phyloP scores from a whole-genome alignment of 2,329 filamentous ascomycete species.

The Monascus ruber region DNA sequence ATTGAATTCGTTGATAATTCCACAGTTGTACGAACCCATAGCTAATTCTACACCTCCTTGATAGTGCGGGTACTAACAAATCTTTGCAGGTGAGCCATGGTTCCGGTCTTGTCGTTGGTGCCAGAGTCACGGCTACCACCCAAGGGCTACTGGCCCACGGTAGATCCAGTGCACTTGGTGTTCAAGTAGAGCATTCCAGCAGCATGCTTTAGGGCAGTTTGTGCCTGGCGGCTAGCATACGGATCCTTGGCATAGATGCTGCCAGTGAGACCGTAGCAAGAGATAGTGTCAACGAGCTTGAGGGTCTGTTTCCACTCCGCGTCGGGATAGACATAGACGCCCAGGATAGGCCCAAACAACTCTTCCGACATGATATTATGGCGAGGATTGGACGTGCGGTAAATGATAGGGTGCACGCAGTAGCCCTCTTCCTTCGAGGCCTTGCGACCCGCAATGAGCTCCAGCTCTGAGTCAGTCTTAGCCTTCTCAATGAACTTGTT shows the following conservation, averaged over 20 bases:
- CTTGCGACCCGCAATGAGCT: conserved; percentile 60
- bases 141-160: conserved; percentile 62
- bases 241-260: conserved; percentile 30
- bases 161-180: conserved; percentile 50
- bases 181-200: conserved; percentile 35
- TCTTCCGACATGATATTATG: conserved; percentile 65
- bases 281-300: conserved; percentile 23
- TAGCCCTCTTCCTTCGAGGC: conserved; percentile 66
- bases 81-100: conserved; percentile 46
- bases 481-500: conserved; percentile 63
- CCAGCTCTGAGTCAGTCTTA: conserved; percentile 57
- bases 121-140: conserved; percentile 58
- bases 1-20: too few relatives aligned
- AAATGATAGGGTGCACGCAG: conserved; percentile 72
- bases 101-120: conserved; percentile 64
- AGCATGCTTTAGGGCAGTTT: conserved; percentile 24
- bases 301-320: conserved; percentile 49
- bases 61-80: conserved; percentile 55
- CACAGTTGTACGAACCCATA: too few relatives aligned
- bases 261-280: conserved; percentile 27
- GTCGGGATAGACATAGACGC: conserved; percentile 67
- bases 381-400: conserved; percentile 55
- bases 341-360: conserved; percentile 68
- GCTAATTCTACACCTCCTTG: too few relatives aligned
- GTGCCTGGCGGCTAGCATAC: conserved; percentile 22